A percentile compares a stretch with the other conserved stretches of the same genome.
phyloP scores from a whole-genome alignment of 257 asterid genomes.

The Solanum chmielewskii region DNA sequence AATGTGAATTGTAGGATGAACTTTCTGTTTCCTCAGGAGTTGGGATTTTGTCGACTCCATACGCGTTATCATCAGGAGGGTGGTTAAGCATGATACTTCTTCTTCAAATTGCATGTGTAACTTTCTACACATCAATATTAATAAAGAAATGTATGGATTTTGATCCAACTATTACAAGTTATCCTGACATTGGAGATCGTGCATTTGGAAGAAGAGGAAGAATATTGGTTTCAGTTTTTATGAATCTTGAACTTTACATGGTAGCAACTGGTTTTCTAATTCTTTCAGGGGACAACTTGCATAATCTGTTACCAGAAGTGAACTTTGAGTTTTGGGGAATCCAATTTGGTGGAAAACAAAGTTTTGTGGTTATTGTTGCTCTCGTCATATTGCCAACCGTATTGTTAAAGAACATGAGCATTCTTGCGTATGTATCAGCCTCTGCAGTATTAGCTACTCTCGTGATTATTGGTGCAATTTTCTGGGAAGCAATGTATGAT shows the following conservation, averaged over 20 bases:
- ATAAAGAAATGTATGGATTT: constrained; percentile 75
- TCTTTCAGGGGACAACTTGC: constrained; percentile 68
- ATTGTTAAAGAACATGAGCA: constrained; percentile 56
- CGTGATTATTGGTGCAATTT: constrained; percentile 42
- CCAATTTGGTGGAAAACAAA: constrained; percentile 33
- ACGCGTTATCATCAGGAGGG: constrained; percentile 76
- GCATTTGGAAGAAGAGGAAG: constrained; percentile 69
- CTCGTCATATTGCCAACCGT: constrained; percentile 59
- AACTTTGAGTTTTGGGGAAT: constrained; percentile 20
- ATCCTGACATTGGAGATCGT: constrained; percentile 67
- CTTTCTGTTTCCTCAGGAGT: constrained; percentile 38
- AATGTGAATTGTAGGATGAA: background rate
- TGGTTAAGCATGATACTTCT: constrained; percentile 67
- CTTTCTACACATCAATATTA: constrained; percentile 58
- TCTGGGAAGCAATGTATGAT: constrained; percentile 54
- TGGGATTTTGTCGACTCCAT: constrained; percentile 75
- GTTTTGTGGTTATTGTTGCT: constrained; percentile 46
- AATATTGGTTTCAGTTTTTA: constrained; percentile 39
- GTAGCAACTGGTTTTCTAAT: constrained; percentile 90
- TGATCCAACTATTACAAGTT: constrained; percentile 49
- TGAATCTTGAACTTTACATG: constrained; percentile 65
- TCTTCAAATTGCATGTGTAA: constrained; percentile 45
- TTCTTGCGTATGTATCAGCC: constrained; percentile 76
- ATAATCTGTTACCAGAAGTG: constrained; percentile 33
- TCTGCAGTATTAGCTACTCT: constrained; percentile 72